phyloP scores from a whole-genome alignment of 2,329 filamentous ascomycete species.

The Colletotrichum sp. region DNA sequence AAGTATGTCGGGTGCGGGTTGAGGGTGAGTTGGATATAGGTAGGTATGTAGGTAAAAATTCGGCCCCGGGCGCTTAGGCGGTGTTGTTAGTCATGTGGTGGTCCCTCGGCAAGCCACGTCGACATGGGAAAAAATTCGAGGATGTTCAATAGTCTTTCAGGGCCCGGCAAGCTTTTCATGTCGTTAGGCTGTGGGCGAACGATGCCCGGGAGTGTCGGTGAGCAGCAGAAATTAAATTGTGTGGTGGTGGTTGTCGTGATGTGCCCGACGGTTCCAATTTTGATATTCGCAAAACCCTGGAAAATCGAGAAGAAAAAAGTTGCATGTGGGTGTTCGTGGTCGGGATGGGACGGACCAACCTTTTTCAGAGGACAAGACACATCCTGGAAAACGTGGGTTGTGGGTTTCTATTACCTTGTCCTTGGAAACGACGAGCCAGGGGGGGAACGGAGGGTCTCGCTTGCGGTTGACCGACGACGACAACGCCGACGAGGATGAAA shows the following conservation, averaged over 20 bases:
- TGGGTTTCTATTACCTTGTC: constrained; percentile 16
- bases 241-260: background rate
- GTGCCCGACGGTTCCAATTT: background rate
- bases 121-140: background rate
- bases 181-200: background rate
- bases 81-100: background rate
- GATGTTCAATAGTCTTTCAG: background rate
- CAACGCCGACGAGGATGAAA: background rate
- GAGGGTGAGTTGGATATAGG: background rate
- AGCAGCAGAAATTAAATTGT: background rate
- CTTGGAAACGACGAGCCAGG: background rate
- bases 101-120: background rate
- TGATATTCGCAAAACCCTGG: background rate
- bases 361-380: background rate
- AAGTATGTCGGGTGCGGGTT: background rate
- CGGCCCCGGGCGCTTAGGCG: background rate
- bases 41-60: background rate
- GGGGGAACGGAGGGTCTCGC: background rate
- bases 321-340: background rate
- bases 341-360: background rate
- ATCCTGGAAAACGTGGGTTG: constrained; percentile 9
- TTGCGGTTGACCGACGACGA: background rate
- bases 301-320: background rate
- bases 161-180: background rate
- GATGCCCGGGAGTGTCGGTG: background rate